Evolutionary conservation across 106 monocot genomes (phyloP), one percentile per base, ranked within the genome.

Genomic region (Dioscorea alata): DNA sequence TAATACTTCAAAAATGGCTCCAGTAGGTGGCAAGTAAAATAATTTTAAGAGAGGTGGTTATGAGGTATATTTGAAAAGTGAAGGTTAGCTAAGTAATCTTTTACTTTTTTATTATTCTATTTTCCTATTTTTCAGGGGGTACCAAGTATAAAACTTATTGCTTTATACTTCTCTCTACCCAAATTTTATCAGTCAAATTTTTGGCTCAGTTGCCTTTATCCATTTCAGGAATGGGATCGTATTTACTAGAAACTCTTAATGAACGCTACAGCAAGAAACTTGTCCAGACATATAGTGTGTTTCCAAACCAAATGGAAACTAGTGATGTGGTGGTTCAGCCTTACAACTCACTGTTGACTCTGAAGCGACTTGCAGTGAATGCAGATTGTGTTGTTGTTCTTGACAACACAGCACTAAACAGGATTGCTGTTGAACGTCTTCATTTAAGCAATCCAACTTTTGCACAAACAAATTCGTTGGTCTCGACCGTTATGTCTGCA

Each of bases 351-450:
- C 89, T 99, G 54, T 71, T 99, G 70, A 93, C 99, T 21, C 74
- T 99, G 23, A 99, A 99, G 71, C 73, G 99, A n/a, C 63, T 99
- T 58, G 85, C 99, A 52, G 57, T 99, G 31, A 99, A 99, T 82
- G 99, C 99, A 68, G 99, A 99, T 78, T 99, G 99, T 72, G 99
- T 99, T 65, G 99, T 99, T 64, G 99, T 99, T 66, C 92, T 99
- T 53, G 99, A 99, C 67, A 99, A 99, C 76, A 99, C 99, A 15
- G 99, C 99, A 62, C 66, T 99, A 15, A 99, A 99, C 79, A 84
- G 93, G 51, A 99, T 99, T 74, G 99, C 99, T n/a, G 99, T 99
- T 19, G 99, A 99, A 32, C 84, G 93, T 17, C 93, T 99, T 66
- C 92, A 99, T 71, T 79, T 99, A 35, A 18, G 74, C 13, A 99